Evolutionary conservation across 1,284 basidiomycete species (phyloP).

Genomic region (Apiotrichum domesticum): DNA sequence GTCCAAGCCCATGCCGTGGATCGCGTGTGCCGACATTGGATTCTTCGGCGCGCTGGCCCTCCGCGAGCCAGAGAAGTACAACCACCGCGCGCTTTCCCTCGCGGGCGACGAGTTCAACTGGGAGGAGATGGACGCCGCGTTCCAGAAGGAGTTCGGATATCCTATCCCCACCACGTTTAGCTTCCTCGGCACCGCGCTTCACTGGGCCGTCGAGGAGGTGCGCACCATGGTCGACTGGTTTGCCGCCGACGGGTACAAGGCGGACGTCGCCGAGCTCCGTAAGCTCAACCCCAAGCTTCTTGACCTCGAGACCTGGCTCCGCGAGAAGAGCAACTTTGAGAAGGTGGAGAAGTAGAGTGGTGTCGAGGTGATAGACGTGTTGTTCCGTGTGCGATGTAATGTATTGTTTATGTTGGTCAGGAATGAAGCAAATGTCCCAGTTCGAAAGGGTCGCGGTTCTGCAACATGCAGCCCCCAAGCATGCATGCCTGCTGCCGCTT

Average conservation of each 20-base stretch:
- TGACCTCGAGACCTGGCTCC: slow-evolving; percentile 11
- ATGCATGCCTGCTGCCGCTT: too few relatives aligned
- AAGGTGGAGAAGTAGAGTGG: not conserved
- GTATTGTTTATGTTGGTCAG: too few relatives aligned
- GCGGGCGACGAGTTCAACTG: slow-evolving; percentile 24
- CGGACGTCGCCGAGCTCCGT: slow-evolving; percentile 6
- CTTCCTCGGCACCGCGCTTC: slow-evolving; percentile 1
- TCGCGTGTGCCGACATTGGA: slow-evolving; percentile 23
- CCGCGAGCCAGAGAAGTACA: slow-evolving; percentile 2
- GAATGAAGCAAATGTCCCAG: too few relatives aligned
- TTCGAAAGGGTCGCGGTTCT: too few relatives aligned
- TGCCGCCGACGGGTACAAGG: slow-evolving; percentile 9
- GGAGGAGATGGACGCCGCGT: slow-evolving; percentile 16
- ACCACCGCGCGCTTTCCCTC: slow-evolving; percentile 16
- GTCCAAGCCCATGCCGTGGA: slow-evolving; percentile 20
- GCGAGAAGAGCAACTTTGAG: slow-evolving; percentile 4
- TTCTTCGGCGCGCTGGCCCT: slow-evolving; percentile 20
- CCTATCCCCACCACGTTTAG: slow-evolving; percentile 18
- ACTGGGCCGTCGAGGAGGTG: slow-evolving; percentile 2
- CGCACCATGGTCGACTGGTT: slow-evolving; percentile 15
- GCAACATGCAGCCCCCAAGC: too few relatives aligned
- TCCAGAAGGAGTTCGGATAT: slow-evolving; percentile 12
- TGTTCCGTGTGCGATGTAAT: too few relatives aligned
- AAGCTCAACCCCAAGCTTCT: slow-evolving; percentile 8
- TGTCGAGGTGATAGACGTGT: too few relatives aligned